phyloP scores from a whole-genome alignment of 1,284 basidiomycete species.

The Sporisorium scitamineum region DNA sequence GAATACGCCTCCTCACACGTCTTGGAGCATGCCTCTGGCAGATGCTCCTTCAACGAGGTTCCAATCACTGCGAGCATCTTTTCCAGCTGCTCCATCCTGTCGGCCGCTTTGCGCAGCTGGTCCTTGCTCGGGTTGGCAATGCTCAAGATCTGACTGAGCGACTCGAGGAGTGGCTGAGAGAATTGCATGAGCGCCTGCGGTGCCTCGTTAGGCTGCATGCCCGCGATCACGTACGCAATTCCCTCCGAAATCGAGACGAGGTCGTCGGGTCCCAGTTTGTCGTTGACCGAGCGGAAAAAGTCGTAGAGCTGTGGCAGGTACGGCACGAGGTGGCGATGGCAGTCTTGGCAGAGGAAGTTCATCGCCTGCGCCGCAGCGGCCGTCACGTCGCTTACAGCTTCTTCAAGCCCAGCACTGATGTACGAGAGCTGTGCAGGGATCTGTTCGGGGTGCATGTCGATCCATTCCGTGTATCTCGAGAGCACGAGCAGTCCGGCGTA shows the following conservation, averaged over 20 bases:
- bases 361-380: conserved; percentile 96
- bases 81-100: conserved; percentile 72
- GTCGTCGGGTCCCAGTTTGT: conserved; percentile 86
- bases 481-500: conserved; percentile 96
- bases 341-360: conserved; percentile 97
- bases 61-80: conserved; percentile 57
- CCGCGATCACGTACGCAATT: conserved; percentile 92
- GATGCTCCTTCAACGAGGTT: conserved; percentile 39
- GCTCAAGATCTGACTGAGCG: conserved; percentile 69
- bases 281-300: conserved; percentile 83
- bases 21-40: conserved; percentile 82
- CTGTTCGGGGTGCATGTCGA: conserved; percentile 87
- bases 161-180: conserved; percentile 74
- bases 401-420: conserved; percentile 88
- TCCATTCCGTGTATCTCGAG: conserved; percentile 97
- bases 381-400: conserved; percentile 75
- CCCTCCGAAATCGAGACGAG: conserved; percentile 92
- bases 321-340: conserved; percentile 85
- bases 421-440: conserved; percentile 88
- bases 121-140: conserved; percentile 71
- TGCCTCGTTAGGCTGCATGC: conserved; percentile 83
- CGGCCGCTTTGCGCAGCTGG: conserved; percentile 77
- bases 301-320: conserved; percentile 91
- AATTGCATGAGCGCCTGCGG: conserved; percentile 87
- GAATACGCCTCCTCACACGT: conserved; percentile 85